Percentiles rank a stretch among this genome's conserved stretches.
phyloP scores from a whole-genome alignment of 2,329 filamentous ascomycete species.

The Venturia carpophila region DNA sequence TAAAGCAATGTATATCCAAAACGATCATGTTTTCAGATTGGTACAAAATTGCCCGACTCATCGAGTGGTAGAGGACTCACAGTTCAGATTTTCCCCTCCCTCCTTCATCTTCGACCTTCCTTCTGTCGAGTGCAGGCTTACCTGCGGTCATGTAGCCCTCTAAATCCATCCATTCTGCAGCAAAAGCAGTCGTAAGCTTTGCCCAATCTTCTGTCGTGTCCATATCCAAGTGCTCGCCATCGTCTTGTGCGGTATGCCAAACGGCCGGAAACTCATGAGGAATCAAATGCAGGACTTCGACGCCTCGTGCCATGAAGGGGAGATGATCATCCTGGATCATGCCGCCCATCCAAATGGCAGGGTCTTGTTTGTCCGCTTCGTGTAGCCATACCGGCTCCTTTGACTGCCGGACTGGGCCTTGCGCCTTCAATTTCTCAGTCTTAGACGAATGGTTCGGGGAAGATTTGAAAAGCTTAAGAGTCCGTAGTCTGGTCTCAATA shows the following conservation, averaged over 20 bases:
- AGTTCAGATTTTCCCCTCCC: conserved; percentile 5
- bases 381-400: conserved; percentile 51
- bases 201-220: conserved; percentile 81
- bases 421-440: conserved; percentile 23
- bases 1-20: background rate
- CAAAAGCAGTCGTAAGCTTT: conserved; percentile 73
- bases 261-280: conserved; percentile 71
- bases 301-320: conserved; percentile 79
- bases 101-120: conserved; percentile 1
- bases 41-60: background rate
- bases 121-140: conserved; percentile 14
- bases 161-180: conserved; percentile 87
- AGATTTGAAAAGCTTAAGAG: conserved; percentile 58
- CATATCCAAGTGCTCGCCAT: conserved; percentile 75
- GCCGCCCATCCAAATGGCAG: conserved; percentile 43
- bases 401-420: conserved; percentile 23
- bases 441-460: conserved; percentile 44
- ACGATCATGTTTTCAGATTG: background rate
- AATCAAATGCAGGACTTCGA: conserved; percentile 84
- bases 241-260: conserved; percentile 81
- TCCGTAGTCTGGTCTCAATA: conserved; percentile 66
- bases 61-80: conserved; percentile 12
- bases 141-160: conserved; percentile 43
- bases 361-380: conserved; percentile 50
- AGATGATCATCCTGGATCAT: conserved; percentile 79